phyloP scores from a whole-genome alignment of 2,329 filamentous ascomycete genomes.

The Venturia asperata region DNA sequence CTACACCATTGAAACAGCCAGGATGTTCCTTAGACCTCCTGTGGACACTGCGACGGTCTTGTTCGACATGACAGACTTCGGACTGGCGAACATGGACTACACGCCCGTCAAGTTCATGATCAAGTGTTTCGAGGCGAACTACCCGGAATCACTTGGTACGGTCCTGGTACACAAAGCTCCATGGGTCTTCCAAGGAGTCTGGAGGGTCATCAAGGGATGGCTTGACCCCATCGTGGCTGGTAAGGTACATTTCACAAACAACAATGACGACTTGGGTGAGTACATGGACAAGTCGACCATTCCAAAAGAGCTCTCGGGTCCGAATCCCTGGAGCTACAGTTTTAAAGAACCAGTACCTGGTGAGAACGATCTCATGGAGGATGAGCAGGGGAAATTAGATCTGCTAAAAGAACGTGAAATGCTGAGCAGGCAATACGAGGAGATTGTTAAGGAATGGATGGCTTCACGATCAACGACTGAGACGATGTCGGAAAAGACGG shows the following conservation, averaged over 20 bases:
- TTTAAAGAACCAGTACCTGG: constrained; percentile 69
- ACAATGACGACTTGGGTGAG: constrained; percentile 65
- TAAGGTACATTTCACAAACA: constrained; percentile 91
- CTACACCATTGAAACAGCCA: constrained; percentile 88
- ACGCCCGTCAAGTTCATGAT: constrained; percentile 98
- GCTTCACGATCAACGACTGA: constrained; percentile 28
- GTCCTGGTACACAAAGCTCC: constrained; percentile 94
- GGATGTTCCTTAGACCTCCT: constrained; percentile 69
- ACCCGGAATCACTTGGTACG: constrained; percentile 82
- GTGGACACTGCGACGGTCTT: constrained; percentile 88
- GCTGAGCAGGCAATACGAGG: constrained; percentile 68
- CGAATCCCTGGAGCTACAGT: constrained; percentile 75
- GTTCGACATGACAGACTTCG: constrained; percentile 94
- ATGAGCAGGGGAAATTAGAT: constrained; percentile 51
- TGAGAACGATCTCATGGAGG: constrained; percentile 71
- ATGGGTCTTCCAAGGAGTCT: constrained; percentile 97
- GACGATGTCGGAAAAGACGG: not conserved
- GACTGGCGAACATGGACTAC: constrained; percentile 97
- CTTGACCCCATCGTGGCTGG: constrained; percentile 90
- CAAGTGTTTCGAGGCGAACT: constrained; percentile 98
- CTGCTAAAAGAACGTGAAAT: constrained; percentile 57
- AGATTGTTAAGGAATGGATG: constrained; percentile 70
- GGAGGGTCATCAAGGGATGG: constrained; percentile 94
- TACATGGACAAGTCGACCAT: constrained; percentile 68
- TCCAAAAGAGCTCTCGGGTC: constrained; percentile 75